Base-by-base conservation (phyloP, 768 basidiomycete genomes). In the Asterophora lycoperdoides region DNA sequence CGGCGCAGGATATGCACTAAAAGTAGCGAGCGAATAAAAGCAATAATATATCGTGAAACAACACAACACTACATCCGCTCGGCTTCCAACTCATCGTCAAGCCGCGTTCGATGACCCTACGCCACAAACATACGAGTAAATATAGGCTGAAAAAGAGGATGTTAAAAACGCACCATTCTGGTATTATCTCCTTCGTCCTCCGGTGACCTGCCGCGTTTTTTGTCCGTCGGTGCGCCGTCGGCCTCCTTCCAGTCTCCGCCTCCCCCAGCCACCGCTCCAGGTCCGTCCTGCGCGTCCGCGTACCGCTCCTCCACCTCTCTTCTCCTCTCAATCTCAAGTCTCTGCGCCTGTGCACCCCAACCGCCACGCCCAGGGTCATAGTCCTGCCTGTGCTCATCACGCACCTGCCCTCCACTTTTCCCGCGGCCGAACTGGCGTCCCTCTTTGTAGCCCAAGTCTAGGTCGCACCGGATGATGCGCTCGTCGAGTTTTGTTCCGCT, bases 401-500 rank as follows among this genome's bases (percentile, higher is more conserved):
- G 79, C 44, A 94, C 89, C 74, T 96, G 94, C 2, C 96, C 96
- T 28, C 96, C 96, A 56, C 91, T 94, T 68, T 94, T 97, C 20
- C 96, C 96, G 52, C 96, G 76, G 26, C 96, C 96, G 54, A 97
- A 99, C 68, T 99, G 96, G 53, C 96, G 75, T 11, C 95, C 95
- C 62, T 99, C 96, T 62, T 84, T 84, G 69, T 97, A 99, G 5
- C 96, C 96, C 20, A 93, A 76, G 72, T 99, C 96, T 61, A 99
- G 73, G 72, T 99, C 96, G 62, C 94, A 97, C 40, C 96, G 88
- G 54, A 99, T 95, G 58, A 99, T 91, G 29, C 96, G 88, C 69
- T 99, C 96, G 68, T 99, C 96, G 17, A 99, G 83, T 72, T 98
- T 98, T 30, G 94, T 93, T n/a, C 95, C 96, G 43, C 89, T 93